Conservation (phyloP, 768 basidiomycete genomes). For the Goffeauzyma gilvescens region DNA sequence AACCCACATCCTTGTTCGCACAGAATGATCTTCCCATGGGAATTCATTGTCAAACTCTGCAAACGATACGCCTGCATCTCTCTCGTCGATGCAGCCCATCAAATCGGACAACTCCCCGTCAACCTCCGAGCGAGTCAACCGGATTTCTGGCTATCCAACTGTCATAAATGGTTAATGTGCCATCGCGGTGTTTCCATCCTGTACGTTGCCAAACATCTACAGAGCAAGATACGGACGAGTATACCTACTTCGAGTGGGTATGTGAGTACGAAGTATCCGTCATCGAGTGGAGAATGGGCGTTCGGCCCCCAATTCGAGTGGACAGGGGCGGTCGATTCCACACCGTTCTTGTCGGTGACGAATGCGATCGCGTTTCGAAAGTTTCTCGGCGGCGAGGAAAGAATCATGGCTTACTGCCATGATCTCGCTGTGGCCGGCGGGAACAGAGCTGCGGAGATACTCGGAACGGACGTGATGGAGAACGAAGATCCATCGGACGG, state of each 20-base stretch:
- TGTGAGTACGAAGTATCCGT: conserved; percentile 20
- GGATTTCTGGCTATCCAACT: conserved; percentile 71
- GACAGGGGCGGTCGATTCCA: conserved; percentile 27
- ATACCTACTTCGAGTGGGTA: conserved; percentile 24
- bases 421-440: conserved; percentile 51
- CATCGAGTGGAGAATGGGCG: conserved; percentile 11
- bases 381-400: conserved; percentile 55
- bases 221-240: conserved; percentile 19
- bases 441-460: conserved; percentile 40
- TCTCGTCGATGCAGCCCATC: conserved; percentile 63
- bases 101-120: conserved; percentile 49
- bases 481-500: conserved; percentile 36
- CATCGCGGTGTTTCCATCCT: conserved; percentile 49
- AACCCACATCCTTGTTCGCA: background rate
- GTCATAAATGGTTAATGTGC: conserved; percentile 60
- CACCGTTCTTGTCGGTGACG: conserved; percentile 15
- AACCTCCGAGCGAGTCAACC: conserved; percentile 42
- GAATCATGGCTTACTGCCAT: conserved; percentile 54
- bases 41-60: conserved; percentile 48
- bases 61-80: conserved; percentile 45
- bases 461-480: conserved; percentile 49
- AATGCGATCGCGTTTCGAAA: conserved; percentile 53
- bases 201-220: conserved; percentile 49
- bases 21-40: conserved; percentile 47
- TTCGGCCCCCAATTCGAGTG: conserved; percentile 21